Evolutionary conservation across 1,284 basidiomycete species (phyloP).

Genomic region (Waitea zeae): DNA sequence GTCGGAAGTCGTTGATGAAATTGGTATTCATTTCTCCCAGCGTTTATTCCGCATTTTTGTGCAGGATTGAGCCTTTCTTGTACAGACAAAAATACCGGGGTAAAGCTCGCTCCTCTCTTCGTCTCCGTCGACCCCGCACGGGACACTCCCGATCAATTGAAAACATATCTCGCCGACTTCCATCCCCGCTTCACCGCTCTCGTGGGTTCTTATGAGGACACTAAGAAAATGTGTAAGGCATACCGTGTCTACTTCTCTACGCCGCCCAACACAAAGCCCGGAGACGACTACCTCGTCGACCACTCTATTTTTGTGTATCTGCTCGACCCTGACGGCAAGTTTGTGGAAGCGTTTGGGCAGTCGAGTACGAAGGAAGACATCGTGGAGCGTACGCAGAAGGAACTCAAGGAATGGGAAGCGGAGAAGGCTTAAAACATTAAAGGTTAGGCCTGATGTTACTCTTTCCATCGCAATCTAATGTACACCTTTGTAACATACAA

Average conservation of each 20-base stretch:
- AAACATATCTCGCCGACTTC: slow-evolving; percentile 63
- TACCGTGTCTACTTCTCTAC: slow-evolving; percentile 99
- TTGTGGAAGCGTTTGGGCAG: slow-evolving; percentile 96
- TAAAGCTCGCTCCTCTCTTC: slow-evolving; percentile 67
- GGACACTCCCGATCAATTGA: slow-evolving; percentile 52
- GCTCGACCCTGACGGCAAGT: slow-evolving; percentile 91
- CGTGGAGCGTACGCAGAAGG: slow-evolving; percentile 36
- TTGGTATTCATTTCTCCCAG: slow-evolving; percentile 44
- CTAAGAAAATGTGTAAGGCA: slow-evolving; percentile 82
- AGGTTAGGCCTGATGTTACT: neutral
- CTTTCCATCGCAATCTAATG: too few relatives aligned
- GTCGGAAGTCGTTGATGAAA: slow-evolving; percentile 59
- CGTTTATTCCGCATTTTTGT: too few relatives aligned
- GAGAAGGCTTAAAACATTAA: slow-evolving; percentile 12
- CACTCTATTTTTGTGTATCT: slow-evolving; percentile 97
- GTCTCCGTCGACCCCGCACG: slow-evolving; percentile 93
- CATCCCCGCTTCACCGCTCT: slow-evolving; percentile 84
- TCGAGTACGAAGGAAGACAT: slow-evolving; percentile 60
- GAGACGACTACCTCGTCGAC: slow-evolving; percentile 90
- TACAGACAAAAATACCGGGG: slow-evolving; percentile 49
- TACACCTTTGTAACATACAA: too few relatives aligned
- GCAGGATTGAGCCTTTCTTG: too few relatives aligned
- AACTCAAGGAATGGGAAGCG: slow-evolving; percentile 43
- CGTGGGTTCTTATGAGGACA: slow-evolving; percentile 72
- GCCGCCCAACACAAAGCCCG: slow-evolving; percentile 77